A percentile compares a stretch with the other conserved stretches of the same genome.
Conservation (phyloP, 2,329 filamentous ascomycete genomes). For the Botryotinia narcissicola region DNA sequence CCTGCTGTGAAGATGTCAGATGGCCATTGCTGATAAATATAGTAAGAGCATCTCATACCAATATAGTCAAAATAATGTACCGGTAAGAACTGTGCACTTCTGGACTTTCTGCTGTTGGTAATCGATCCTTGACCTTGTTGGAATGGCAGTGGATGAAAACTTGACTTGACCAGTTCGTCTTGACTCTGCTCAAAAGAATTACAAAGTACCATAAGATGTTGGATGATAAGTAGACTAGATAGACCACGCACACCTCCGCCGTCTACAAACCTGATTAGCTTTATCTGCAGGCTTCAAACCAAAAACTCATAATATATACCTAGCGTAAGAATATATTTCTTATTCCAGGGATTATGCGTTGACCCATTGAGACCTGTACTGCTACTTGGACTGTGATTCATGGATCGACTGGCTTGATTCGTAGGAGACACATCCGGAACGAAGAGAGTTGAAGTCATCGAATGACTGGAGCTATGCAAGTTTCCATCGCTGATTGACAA, state of each 20-base stretch:
- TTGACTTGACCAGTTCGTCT: not conserved
- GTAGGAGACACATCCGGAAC: not conserved
- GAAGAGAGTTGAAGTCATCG: not conserved
- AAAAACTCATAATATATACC: not conserved
- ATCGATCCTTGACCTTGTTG: not conserved
- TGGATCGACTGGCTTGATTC: not conserved
- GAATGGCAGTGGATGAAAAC: not conserved
- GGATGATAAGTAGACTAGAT: not conserved
- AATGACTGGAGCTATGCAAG: not conserved
- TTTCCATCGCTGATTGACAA: not conserved
- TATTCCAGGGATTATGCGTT: not conserved
- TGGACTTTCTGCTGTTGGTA: not conserved
- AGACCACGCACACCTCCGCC: slow-evolving; percentile 1
- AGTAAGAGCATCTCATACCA: not conserved
- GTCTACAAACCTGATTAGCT: not conserved
- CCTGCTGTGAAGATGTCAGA: not conserved
- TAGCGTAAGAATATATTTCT: not conserved
- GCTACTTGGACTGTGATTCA: slow-evolving; percentile 1
- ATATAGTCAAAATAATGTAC: slow-evolving; percentile 9
- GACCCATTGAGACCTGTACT: not conserved
- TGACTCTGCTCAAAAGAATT: not conserved
- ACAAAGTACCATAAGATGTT: not conserved
- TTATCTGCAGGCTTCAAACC: not conserved
- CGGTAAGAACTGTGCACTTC: not conserved
- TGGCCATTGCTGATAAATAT: not conserved